Conservation (phyloP, 2,329 filamentous ascomycete genomes). For the Trichoderma asperellum region DNA sequence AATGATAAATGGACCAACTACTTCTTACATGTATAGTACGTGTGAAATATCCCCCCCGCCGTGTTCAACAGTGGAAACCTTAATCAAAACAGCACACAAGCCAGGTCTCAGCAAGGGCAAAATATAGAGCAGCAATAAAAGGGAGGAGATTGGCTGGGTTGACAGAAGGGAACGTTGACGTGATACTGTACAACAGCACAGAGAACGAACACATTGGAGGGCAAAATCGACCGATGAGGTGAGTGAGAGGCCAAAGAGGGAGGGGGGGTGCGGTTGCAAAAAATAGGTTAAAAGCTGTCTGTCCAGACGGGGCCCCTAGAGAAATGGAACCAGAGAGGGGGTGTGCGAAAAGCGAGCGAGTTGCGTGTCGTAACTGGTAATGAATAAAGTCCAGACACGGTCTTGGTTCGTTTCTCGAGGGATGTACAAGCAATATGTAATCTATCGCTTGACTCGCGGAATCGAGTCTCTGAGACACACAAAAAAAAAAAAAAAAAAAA, state of each 20-base stretch:
- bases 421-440: background rate
- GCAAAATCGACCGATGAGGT: background rate
- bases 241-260: background rate
- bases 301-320: slow-evolving; percentile 4
- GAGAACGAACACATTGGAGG: background rate
- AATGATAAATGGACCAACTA: background rate
- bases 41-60: too few species aligned
- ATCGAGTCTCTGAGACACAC: slow-evolving; percentile 1
- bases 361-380: slow-evolving; percentile 22
- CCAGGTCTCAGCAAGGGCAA: background rate
- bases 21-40: too few species aligned
- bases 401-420: slow-evolving; percentile 21
- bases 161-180: background rate
- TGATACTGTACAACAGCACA: background rate
- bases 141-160: background rate
- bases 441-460: slow-evolving; percentile 15
- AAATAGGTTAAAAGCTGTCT: background rate
- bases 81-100: background rate
- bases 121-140: background rate
- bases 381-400: slow-evolving; percentile 21
- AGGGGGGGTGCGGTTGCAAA: slow-evolving; percentile 10
- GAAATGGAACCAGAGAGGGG: background rate
- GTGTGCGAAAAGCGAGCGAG: background rate
- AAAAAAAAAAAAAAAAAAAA: background rate
- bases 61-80: background rate